Evolutionary conservation across 2,329 filamentous ascomycete species (phyloP), one percentile per base, ranked within the genome.

Genomic region (Orbilia javanica): DNA sequence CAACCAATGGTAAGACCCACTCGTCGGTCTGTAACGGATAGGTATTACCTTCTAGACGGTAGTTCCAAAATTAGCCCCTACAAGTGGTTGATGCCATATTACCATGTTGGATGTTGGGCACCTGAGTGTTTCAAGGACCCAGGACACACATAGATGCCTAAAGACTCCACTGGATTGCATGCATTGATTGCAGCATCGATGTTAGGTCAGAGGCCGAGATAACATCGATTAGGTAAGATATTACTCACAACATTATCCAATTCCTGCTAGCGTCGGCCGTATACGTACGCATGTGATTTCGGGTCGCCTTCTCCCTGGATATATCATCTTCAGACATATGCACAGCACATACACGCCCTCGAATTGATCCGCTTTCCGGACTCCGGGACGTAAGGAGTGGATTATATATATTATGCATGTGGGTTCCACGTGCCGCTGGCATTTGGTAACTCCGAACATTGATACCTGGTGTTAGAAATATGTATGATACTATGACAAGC

Each of bases 221-320:
- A 20, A 55, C 25, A 55, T 55, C 52, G 15, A 55, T 55, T 55
- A 55, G 52, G 29, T 57, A 57, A 57, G 29, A 13, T 57, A 44
- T 44, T 18, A 44, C 42, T 44, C 7, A 44, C 50, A 31, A 31
- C 13, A 53, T 18, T 11, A 13, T 3, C 20, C 46, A 22, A 8
- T 25, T 25, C 1, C 44, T 15, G 18, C 20, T 42, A 11, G 44
- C 44, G 6, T 48, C n/a, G 18, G 44, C 1, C 3, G 11, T 11
- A 42, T 4, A 15, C 15, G 3, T 22, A 15, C 6, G 25, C 44
- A 50, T 50, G 46, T 50, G 46, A 25, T 27, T 11, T 13, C 46
- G 20, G 18, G 15, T 50, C 20, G 20, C 10, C 8, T 10, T 44
- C 18, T 44, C n/a, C n/a, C 39, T 18, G 8, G 3, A 11, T 7